Conservation (phyloP, 768 basidiomycete genomes). For the Vararia minispora region DNA sequence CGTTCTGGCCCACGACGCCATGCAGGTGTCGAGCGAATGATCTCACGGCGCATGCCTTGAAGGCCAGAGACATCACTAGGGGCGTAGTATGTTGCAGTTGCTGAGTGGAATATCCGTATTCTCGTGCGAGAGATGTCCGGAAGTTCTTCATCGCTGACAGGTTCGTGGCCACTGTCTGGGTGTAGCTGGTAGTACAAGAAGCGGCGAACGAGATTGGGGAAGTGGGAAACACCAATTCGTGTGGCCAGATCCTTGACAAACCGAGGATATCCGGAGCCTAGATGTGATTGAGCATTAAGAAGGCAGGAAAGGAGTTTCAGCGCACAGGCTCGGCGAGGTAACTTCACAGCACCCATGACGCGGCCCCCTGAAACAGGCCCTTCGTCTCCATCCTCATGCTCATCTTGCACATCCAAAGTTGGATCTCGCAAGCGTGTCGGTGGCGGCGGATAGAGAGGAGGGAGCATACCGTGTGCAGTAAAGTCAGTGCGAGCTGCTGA, state of each 20-base stretch:
- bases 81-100: background rate
- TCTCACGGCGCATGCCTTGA: background rate
- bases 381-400: too few species aligned
- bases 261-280: too few species aligned
- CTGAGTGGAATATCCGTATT: background rate
- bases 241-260: too few species aligned
- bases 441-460: too few species aligned
- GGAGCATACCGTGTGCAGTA: background rate
- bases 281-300: background rate
- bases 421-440: too few species aligned
- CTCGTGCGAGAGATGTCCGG: background rate
- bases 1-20: background rate
- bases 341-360: too few species aligned
- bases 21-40: background rate
- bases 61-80: background rate
- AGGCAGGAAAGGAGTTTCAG: too few species aligned
- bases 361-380: too few species aligned
- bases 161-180: background rate
- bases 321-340: too few species aligned
- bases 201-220: background rate
- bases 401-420: too few species aligned
- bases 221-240: too few species aligned
- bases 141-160: background rate
- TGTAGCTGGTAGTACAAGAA: background rate
- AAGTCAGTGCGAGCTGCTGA: constrained; percentile 2